Conservation (phyloP, 345 rosid genomes). For the Populus alba region DNA sequence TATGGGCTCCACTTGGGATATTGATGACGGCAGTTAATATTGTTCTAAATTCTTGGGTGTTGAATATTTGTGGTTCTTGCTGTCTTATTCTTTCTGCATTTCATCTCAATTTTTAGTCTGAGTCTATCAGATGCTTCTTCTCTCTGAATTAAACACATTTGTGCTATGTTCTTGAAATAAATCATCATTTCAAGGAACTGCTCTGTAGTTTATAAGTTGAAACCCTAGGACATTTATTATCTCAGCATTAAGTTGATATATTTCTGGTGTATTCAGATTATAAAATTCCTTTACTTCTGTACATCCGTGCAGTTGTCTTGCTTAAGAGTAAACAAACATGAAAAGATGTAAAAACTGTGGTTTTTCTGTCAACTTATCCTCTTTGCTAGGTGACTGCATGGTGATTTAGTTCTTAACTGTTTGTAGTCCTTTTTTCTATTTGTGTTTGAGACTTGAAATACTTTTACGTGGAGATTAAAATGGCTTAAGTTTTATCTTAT, state of each 20-base stretch:
- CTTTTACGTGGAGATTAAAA: neutral
- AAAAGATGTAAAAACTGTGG: neutral
- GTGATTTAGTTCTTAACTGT: neutral
- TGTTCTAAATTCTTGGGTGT: neutral
- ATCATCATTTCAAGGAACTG: neutral
- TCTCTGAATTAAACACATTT: neutral
- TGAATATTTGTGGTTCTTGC: no score
- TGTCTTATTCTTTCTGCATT: neutral
- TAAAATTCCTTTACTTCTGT: neutral
- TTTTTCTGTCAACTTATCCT: neutral
- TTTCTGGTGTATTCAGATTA: neutral
- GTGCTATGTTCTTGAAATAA: neutral
- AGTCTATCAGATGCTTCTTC: neutral
- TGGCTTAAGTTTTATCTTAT: neutral
- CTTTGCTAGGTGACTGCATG: neutral
- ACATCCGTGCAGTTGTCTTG: neutral
- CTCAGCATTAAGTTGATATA: neutral
- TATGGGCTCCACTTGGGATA: neutral
- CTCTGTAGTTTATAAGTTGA: neutral
- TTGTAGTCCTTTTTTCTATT: neutral
- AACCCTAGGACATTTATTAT: neutral
- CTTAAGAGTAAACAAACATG: neutral
- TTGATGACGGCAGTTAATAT: neutral
- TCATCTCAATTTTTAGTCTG: neutral
- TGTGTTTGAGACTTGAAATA: neutral